Evolutionary conservation across 345 rosid species (phyloP).

Genomic region (Eucalyptus grandis): DNA sequence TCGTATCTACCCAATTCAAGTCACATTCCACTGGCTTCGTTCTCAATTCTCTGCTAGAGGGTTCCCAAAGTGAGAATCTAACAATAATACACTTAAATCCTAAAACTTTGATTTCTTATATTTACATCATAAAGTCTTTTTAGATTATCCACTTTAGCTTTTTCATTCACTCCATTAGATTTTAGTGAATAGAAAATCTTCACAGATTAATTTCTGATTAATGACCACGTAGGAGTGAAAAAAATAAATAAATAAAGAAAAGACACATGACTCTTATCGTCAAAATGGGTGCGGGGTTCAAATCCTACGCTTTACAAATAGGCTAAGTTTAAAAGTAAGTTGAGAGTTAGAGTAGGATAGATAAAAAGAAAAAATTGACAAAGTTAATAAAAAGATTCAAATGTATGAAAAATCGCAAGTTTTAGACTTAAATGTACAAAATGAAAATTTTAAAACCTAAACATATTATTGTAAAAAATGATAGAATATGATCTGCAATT

Average conservation of each 20-base stretch:
- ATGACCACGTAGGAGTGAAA: neutral
- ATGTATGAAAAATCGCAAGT: neutral
- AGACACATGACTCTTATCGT: neutral
- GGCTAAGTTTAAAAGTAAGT: no score
- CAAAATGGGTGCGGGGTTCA: fast-evolving
- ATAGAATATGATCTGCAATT: neutral
- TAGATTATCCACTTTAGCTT: neutral
- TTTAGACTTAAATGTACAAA: no score
- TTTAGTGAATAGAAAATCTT: neutral
- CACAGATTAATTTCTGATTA: neutral
- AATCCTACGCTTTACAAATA: no score
- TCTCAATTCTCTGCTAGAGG: neutral
- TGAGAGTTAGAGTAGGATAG: no score
- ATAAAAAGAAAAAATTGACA: no score
- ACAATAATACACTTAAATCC: neutral
- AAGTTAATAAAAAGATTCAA: neutral
- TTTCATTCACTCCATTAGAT: neutral
- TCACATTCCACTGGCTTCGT: neutral
- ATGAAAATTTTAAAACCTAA: neutral
- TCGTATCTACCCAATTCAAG: neutral
- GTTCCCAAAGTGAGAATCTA: neutral
- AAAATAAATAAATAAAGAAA: no score
- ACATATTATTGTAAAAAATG: no score
- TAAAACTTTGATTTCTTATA: neutral
- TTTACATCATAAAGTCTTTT: neutral